Evolutionary conservation across 1,139 yeast species (phyloP).

Genomic region (Kodamaea plutei): DNA sequence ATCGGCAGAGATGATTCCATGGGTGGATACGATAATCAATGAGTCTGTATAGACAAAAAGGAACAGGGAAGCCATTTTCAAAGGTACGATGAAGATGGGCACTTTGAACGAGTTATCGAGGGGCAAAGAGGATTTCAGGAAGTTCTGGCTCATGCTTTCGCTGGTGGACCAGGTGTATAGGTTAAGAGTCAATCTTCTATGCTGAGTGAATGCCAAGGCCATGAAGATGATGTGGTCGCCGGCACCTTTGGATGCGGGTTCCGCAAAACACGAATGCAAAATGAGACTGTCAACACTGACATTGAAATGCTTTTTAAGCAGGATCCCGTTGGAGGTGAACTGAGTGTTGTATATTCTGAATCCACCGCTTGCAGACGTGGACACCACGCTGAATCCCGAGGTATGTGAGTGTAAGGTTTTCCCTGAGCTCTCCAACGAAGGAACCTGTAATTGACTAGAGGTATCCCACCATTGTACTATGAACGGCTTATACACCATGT

Average conservation of each 20-base stretch:
- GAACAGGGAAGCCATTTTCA: conserved; percentile 28
- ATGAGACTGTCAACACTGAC: conserved; percentile 40
- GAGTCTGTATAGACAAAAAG: conserved; percentile 29
- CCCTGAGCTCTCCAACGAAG: conserved; percentile 34
- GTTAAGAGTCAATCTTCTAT: conserved; percentile 33
- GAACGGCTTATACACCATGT: conserved; percentile 35
- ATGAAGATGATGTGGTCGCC: conserved; percentile 35
- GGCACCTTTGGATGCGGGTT: conserved; percentile 24
- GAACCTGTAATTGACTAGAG: conserved; percentile 16
- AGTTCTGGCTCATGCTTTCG: conserved; percentile 17
- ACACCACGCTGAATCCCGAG: conserved; percentile 37
- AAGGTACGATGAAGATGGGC: conserved; percentile 39
- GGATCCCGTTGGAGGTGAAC: conserved; percentile 33
- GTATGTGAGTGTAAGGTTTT: conserved; percentile 28
- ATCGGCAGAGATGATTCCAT: conserved; percentile 46
- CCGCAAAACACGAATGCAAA: conserved; percentile 42
- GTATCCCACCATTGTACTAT: conserved; percentile 52
- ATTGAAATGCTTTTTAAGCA: conserved; percentile 37
- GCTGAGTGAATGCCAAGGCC: conserved; percentile 32
- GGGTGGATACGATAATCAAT: conserved; percentile 31
- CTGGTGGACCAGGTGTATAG: conserved; percentile 40
- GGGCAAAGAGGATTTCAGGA: conserved; percentile 31
- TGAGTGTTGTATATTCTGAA: conserved; percentile 38
- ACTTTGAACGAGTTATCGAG: conserved; percentile 34
- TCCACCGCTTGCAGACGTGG: conserved; percentile 33